Evolutionary conservation across 192 early-diverging fungal species (phyloP), one percentile per base, ranked within the genome.

Genomic region (Chytriomyces confervae): DNA sequence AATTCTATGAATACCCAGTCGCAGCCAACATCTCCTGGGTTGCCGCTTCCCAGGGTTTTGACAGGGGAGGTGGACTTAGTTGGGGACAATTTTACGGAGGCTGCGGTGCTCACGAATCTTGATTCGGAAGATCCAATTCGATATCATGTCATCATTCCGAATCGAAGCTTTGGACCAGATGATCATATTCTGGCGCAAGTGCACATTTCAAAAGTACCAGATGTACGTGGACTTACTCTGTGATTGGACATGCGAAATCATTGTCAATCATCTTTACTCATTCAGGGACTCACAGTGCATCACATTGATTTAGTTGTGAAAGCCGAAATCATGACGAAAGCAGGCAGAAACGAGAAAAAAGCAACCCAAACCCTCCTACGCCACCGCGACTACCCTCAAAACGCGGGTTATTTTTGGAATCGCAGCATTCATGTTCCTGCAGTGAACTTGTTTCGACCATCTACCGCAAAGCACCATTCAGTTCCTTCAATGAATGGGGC

Each of bases 151-250:
- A 57, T 76, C 18, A 20, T 76, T 23, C 75, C 75, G 16, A 48
- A n/a, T 50, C 23, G 75, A 29, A 66, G 49, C 8, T 76, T 76
- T 67, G 75, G 75, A 7, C 75, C 63, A 27, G 75, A 76, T 66
- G 62, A 66, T 45, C 48, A 50, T n/a, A 67, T 76, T 49, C 46
- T 76, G 7, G 75, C 50, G 18, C 20, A 76, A 45, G 50, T 76
- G 6, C 75, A 76, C 64, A 66, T 76, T 66, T 76, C 75, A 1
- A 65, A 76, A 50, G 7, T 76, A n/a, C 75, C 75, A 5, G 75
- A 76, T 11, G 73, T 75, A 44, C 3, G 27, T 27, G 67, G 67
- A 29, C 47, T 69, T 5, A 69, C 13, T 6, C 46, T 46, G 47
- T n/a, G 36, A 36, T 36, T 36, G 36, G 36, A 36, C 36, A 36